These are phyloP conservation scores for Saksenaea oblongispora DNA, from an alignment of 371 early-diverging fungal genomes.

Conservation along the genomic window DNA sequence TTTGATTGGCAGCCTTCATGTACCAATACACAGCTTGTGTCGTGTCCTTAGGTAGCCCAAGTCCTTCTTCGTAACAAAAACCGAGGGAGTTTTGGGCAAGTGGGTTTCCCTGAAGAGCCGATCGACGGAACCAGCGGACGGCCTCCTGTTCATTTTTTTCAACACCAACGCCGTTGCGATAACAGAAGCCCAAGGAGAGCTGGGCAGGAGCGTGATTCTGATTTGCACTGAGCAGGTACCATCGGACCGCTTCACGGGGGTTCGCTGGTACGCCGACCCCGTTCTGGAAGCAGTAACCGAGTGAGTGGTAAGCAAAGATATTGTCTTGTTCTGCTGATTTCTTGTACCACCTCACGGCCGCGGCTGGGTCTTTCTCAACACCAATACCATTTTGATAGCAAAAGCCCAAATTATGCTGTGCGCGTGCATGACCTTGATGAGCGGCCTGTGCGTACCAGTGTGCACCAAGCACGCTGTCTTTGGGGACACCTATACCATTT, in stretches of 20 bases:
- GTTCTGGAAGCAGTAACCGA: slow-evolving; percentile 91
- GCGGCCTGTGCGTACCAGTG: slow-evolving; percentile 84
- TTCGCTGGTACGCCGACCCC: slow-evolving; percentile 77
- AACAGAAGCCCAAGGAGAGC: slow-evolving; percentile 84
- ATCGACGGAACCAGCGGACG: slow-evolving; percentile 66
- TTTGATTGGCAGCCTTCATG: slow-evolving; percentile 71
- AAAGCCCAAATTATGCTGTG: slow-evolving; percentile 86
- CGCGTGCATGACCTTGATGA: slow-evolving; percentile 77
- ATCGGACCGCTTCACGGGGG: slow-evolving; percentile 68
- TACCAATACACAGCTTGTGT: slow-evolving; percentile 85
- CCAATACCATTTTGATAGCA: slow-evolving; percentile 85
- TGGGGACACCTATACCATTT: slow-evolving; percentile 78
- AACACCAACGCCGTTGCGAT: slow-evolving; percentile 72
- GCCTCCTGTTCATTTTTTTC: slow-evolving; percentile 64
- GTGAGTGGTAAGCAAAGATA: slow-evolving; percentile 76
- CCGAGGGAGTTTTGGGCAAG: slow-evolving; percentile 85
- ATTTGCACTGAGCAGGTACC: slow-evolving; percentile 71
- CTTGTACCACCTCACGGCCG: slow-evolving; percentile 71
- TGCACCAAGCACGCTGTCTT: slow-evolving; percentile 64
- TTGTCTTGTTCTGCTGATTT: slow-evolving; percentile 76
- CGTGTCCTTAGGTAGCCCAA: slow-evolving; percentile 66
- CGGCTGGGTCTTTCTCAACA: slow-evolving; percentile 57
- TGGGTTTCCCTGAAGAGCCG: slow-evolving; percentile 73
- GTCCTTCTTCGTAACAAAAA: slow-evolving; percentile 81
- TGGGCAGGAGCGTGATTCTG: slow-evolving; percentile 70